Percentiles rank a stretch among this genome's conserved stretches.
Evolutionary conservation across 805 yeast genomes (phyloP).

Genomic region (Peterozyma xylosa): DNA sequence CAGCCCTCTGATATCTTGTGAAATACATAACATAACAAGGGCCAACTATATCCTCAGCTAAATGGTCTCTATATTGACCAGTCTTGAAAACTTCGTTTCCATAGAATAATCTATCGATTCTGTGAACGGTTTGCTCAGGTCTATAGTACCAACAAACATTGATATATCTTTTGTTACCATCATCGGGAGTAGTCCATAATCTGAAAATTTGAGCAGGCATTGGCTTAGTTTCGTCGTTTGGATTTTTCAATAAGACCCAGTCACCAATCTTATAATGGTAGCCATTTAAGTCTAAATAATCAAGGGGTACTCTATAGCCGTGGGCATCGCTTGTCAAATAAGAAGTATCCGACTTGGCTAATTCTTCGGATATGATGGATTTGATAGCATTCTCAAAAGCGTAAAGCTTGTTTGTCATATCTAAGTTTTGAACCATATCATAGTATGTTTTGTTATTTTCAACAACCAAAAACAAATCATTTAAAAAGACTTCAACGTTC

Average conservation of each 20-base stretch:
- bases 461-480: constrained; percentile 70
- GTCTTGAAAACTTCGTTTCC: constrained; percentile 95
- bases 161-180: constrained; percentile 75
- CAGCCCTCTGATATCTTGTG: constrained; percentile 91
- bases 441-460: constrained; percentile 64
- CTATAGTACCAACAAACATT: constrained; percentile 97
- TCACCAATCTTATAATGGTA: constrained; percentile 81
- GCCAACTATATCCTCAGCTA: constrained; percentile 81
- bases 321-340: constrained; percentile 47
- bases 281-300: constrained; percentile 64
- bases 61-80: constrained; percentile 93
- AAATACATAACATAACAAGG: constrained; percentile 93
- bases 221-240: constrained; percentile 84
- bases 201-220: constrained; percentile 91
- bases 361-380: constrained; percentile 54
- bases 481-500: constrained; percentile 66
- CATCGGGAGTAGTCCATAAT: constrained; percentile 75
- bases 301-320: constrained; percentile 66
- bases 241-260: constrained; percentile 85
- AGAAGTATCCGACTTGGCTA: constrained; percentile 76
- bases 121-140: constrained; percentile 96
- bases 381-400: constrained; percentile 56
- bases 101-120: constrained; percentile 81
- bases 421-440: constrained; percentile 38
- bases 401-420: constrained; percentile 53